Evolutionary conservation across 306 rosid genomes (phyloP).

Genomic region (Corylus americana): DNA sequence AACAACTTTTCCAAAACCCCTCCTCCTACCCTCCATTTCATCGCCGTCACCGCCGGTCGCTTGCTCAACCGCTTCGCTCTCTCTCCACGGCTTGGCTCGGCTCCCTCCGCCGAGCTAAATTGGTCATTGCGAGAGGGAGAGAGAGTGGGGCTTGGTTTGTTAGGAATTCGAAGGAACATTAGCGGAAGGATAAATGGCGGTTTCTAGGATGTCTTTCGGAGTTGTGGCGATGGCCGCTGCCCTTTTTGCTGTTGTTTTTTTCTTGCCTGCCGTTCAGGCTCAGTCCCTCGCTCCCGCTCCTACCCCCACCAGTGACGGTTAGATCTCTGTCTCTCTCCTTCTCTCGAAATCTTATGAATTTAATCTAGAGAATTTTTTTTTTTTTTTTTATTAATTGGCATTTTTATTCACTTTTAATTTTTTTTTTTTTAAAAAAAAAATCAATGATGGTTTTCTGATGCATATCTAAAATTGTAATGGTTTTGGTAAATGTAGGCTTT

Average conservation of each 20-base stretch:
- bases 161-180: not conserved
- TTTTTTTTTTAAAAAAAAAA: too few relatives aligned
- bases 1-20: slow-evolving; percentile 17
- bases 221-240: slow-evolving; percentile 42
- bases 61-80: not conserved
- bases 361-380: not conserved
- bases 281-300: slow-evolving; percentile 61
- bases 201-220: slow-evolving; percentile 36
- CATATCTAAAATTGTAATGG: slow-evolving; percentile 29
- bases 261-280: slow-evolving; percentile 51
- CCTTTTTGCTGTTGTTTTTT: slow-evolving; percentile 38
- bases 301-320: slow-evolving; percentile 74
- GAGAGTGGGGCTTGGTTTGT: not conserved
- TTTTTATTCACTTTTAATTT: not conserved
- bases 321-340: not conserved
- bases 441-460: not conserved
- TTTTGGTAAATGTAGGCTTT: not conserved
- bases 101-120: slow-evolving; percentile 20
- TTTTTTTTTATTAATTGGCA: too few relatives aligned
- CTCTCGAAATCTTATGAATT: not conserved
- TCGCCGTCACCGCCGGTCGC: not conserved
- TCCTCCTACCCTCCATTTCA: not conserved
- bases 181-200: slow-evolving; percentile 28
- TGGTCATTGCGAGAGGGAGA: slow-evolving; percentile 32
- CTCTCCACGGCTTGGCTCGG: slow-evolving; percentile 34